Conservation (phyloP, 192 early-diverging fungal species). For the Umbelopsis vinacea region DNA sequence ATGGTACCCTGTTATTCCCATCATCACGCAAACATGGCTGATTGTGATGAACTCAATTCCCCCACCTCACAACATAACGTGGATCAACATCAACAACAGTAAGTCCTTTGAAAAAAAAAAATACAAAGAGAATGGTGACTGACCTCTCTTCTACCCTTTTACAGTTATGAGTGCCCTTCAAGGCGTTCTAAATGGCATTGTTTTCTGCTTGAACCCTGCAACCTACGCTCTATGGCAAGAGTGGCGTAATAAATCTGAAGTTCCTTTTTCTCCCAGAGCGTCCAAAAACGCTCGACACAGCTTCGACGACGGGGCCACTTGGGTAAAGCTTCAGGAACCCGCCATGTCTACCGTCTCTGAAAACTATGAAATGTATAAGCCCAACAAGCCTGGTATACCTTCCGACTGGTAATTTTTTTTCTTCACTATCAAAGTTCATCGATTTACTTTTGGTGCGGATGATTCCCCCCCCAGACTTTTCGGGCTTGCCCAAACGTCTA, state of each 20-base stretch:
- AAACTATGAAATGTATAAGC: constrained; percentile 20
- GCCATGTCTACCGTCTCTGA: not conserved
- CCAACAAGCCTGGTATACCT: constrained; percentile 13
- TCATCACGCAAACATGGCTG: constrained; percentile 25
- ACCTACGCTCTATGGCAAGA: constrained; percentile 11
- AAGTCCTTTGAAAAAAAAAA: not conserved
- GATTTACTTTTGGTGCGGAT: too few relatives aligned
- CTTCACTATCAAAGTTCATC: too few relatives aligned
- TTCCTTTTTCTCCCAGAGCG: constrained; percentile 3
- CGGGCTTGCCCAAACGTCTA: not conserved
- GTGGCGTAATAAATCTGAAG: constrained; percentile 9
- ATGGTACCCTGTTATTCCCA: constrained; percentile 22
- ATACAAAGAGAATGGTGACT: not conserved
- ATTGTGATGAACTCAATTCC: constrained; percentile 21
- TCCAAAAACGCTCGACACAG: not conserved
- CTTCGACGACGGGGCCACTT: constrained; percentile 3
- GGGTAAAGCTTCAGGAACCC: constrained; percentile 6
- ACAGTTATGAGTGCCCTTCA: constrained; percentile 23
- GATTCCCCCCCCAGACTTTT: not conserved
- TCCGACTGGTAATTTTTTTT: constrained; percentile 1
- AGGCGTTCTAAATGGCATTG: constrained; percentile 18
- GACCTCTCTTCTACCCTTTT: not conserved
- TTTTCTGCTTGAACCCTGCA: constrained; percentile 19
- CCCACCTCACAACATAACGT: not conserved
- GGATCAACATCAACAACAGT: constrained; percentile 20